Evolutionary conservation across 345 rosid species (phyloP), one percentile per base, ranked within the genome.

Genomic region (Boechera divaricarpa): DNA sequence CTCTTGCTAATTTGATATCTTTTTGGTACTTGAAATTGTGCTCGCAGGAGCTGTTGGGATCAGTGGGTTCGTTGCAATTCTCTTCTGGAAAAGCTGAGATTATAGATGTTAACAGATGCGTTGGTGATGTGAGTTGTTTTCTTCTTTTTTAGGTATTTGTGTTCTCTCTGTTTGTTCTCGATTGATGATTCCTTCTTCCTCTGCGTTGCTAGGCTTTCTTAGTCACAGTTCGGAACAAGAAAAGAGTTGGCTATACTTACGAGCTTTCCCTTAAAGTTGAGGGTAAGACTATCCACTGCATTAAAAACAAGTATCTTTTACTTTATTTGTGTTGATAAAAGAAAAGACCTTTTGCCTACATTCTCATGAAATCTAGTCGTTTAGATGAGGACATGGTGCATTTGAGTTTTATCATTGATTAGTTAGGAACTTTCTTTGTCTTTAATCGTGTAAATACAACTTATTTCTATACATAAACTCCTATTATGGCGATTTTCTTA

Each of bases 161-260:
- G 5, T 8, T 44, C 21, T 48, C 24, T 65, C 10, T 66, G 26
- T 70, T 48, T 29, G 49, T n/a, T 47, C 48, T 62, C 41, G 15
- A 38, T 13, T 54, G 53, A 35, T 69, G 57, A 21, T 24, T 51
- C 6, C 21, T 73, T 57, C 21, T 16, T 65, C 28, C 31, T 39
- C 33, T 56, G 48, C 8, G 15, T 82, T 59, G 55, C 61, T 85
- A 94, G 98, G 98, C 98, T 26, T 89, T 87, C 82, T 84, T 92
- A 88, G 93, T 92, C 63, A 92, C 91, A 4, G 97, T 92, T 36
- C 87, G 97, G 61, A 94, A 90, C 78, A 94, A 89, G 87, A 94
- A 90, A 82, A 86, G 92, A 42, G 93, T 90, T 77, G 97, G 97
- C 52, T 94, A 92, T 77, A 88, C 87, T 31, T 94, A 90, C 5